Percentiles rank a stretch among this genome's conserved stretches.
Evolutionary conservation across 345 rosid genomes (phyloP).

Genomic region (Bruguiera sexangula): DNA sequence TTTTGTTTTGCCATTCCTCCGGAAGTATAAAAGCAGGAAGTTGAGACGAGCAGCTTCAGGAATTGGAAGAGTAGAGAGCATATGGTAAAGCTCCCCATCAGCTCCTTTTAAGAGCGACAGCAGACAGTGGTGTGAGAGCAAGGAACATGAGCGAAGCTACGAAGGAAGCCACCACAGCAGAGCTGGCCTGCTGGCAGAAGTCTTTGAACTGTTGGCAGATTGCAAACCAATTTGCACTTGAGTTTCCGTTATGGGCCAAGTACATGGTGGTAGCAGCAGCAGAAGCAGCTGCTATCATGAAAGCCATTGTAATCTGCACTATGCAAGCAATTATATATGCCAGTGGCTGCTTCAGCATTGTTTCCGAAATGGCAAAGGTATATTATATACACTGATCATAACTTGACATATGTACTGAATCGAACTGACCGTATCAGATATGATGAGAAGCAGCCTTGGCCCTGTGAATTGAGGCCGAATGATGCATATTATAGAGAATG

Average conservation of each 20-base stretch:
- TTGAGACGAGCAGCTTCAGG: too few species aligned
- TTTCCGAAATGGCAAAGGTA: not conserved
- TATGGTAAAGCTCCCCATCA: not conserved
- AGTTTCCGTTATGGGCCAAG: slow-evolving; percentile 50
- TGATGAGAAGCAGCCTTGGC: slow-evolving; percentile 44
- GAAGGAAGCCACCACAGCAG: slow-evolving; percentile 50
- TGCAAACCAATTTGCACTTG: slow-evolving; percentile 42
- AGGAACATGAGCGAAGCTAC: slow-evolving; percentile 25
- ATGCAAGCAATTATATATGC: not conserved
- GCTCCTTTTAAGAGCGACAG: slow-evolving; percentile 35
- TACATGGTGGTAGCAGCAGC: slow-evolving; percentile 39
- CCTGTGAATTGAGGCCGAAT: slow-evolving; percentile 34
- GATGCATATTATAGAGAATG: slow-evolving; percentile 53
- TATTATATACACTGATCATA: not conserved
- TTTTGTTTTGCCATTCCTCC: too few species aligned
- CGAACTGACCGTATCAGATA: slow-evolving; percentile 37
- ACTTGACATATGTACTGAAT: not conserved
- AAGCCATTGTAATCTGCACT: slow-evolving; percentile 35
- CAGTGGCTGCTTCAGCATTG: not conserved
- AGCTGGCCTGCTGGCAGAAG: slow-evolving; percentile 42
- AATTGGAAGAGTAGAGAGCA: not conserved
- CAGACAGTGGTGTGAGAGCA: slow-evolving; percentile 36
- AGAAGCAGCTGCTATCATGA: slow-evolving; percentile 33
- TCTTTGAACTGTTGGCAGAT: slow-evolving; percentile 48
- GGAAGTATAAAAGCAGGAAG: too few species aligned